Evolutionary conservation across 345 rosid species (phyloP), one percentile per base, ranked within the genome.

Genomic region (Leavenworthia alabamica): DNA sequence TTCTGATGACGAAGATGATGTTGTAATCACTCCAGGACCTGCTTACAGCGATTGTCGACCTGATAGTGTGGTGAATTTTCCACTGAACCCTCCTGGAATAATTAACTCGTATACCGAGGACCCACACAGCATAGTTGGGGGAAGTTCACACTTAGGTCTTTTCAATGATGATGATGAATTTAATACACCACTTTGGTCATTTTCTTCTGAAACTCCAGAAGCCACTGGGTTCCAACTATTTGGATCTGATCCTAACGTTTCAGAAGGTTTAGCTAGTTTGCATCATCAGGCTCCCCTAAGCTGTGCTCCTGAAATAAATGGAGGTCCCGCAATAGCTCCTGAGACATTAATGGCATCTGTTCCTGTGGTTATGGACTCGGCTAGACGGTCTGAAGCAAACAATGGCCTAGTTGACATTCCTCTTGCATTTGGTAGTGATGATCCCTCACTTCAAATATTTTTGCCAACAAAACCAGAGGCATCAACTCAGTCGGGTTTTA

Each of bases 371-470:
- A 77, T 79, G 26, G 80, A 80, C 75, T 75, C 85, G 53, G 71
- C 74, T 60, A 83, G 75, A 60, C 85, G 67, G 33, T 66, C 79
- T 53, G 86, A 79, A 62, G 32, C 75, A 33, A 81, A 70, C 64
- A 89, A 80, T 65, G 81, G 87, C 57, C 79, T 87, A 71, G 95
- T 88, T 63, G 92, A 87, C 75, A 87, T 86, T 76, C 86, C 95
- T 27, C 74, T 86, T 76, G 84, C 82, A 49, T 84, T 85, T 68
- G 86, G 78, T 65, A 77, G 79, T 53, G 96, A 83, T 58, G 99
- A 93, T 78, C 94, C 97, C 14, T 81, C 95, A 31, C 96, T 89
- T 52, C 97, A 93, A 75, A 74, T 89, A 56, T 93, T 93, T 72
- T 90, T 93, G 78, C 95, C 99, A 57, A 83, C 92, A 3, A 75